Evolutionary conservation across 441 rosid genomes (phyloP), one percentile per base, ranked within the genome.

Genomic region (Cnidoscolus chayamansa): DNA sequence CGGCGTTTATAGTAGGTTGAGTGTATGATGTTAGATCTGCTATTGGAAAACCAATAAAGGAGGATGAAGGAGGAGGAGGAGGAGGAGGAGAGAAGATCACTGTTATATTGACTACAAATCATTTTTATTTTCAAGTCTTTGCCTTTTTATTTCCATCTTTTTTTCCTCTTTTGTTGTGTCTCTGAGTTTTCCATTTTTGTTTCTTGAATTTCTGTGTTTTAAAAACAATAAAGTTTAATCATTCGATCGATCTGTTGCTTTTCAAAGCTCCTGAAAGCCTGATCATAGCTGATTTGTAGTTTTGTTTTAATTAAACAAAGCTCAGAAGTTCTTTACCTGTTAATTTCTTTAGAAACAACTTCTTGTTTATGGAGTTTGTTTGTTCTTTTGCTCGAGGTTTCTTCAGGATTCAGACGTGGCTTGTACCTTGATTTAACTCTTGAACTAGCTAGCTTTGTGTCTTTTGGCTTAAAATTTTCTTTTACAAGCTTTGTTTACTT

Each of bases 21-120:
- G 85, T 72, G 80, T 72, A 58, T 82, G 71, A 67, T 86, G 85
- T 82, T 86, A 84, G 90, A 89, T 89, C 92, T 89, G 88, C 89
- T 83, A 82, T 72, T 25, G 80, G 81, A 78, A 87, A 85, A 65
- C 67, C 79, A 43, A 60, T 10, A 19, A 48, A 13, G 68, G 12
- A 13, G 2, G 57, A 45, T 40, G 7, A 7, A 16, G 8, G 30
- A 6, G 55, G n/a, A 48, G 25, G 2, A 10, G 25, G 25, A 25
- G 43, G 60, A 30, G 45, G 7, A 45, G 32, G 49, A 60, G 45
- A 37, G 12, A 19, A 19, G 15, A 56, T 72, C 58, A 76, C 85
- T 85, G 83, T 82, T 83, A 54, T 72, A 77, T 82, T 67, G 78
- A 68, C 59, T 54, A 67, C 40, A 15, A 4, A 10, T n/a, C 66